Conservation (phyloP, 2,329 filamentous ascomycete genomes). For the Fusarium acutatum region DNA sequence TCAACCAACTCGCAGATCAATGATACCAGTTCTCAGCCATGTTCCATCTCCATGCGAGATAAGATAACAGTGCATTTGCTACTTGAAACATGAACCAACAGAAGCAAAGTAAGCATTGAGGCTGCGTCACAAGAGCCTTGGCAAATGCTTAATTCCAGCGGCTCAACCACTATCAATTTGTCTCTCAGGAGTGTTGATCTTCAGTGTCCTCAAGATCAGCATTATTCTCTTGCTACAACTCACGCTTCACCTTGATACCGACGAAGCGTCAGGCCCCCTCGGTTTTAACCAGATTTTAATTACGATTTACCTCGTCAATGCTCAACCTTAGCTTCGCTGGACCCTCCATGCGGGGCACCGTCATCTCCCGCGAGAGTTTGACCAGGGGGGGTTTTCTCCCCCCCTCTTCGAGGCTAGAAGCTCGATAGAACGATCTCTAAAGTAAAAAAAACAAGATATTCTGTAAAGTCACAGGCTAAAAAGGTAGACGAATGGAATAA, state of each 20-base stretch:
- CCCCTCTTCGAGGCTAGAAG: not conserved
- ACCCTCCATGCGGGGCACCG: conserved; percentile 12
- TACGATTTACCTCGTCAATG: conserved; percentile 25
- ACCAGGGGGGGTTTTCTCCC: not conserved
- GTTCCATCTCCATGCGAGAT: not conserved
- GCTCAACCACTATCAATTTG: not conserved
- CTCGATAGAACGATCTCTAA: not conserved
- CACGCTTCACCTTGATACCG: conserved; percentile 4
- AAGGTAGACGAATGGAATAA: not conserved
- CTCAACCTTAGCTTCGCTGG: not conserved
- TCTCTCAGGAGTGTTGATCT: not conserved
- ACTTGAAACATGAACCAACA: not conserved
- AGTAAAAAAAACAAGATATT: not conserved
- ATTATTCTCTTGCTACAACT: not conserved
- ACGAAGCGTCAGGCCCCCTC: not conserved
- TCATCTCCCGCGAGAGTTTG: conserved; percentile 9
- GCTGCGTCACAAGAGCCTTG: conserved; percentile 1
- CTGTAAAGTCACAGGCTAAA: not conserved
- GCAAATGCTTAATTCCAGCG: conserved; percentile 8
- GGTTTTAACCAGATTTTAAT: conserved; percentile 8
- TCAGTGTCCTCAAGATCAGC: not conserved
- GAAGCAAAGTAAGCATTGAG: not conserved
- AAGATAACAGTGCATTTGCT: not conserved
- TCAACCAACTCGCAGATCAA: not conserved
- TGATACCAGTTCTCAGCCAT: not conserved